Conservation (phyloP, 768 basidiomycete species). For the Rhizopogon vesiculosus region DNA sequence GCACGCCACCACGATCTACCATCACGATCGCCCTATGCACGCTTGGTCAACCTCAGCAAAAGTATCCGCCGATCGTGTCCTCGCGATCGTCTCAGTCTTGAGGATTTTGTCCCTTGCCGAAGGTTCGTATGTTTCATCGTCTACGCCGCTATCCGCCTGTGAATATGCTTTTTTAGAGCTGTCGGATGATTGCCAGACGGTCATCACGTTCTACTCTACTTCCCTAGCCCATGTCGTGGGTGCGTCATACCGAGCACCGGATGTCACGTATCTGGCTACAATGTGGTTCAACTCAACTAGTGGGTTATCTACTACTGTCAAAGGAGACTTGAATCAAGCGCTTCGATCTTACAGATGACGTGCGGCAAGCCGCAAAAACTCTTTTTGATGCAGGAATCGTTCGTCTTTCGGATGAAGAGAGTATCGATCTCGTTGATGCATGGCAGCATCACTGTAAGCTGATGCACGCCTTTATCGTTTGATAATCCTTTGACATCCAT, state of each 20-base stretch:
- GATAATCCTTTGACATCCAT: slow-evolving; percentile 5
- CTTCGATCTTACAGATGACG: slow-evolving; percentile 44
- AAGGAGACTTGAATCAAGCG: slow-evolving; percentile 5
- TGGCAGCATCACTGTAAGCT: slow-evolving; percentile 62
- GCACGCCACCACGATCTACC: slow-evolving; percentile 39
- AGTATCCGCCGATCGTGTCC: slow-evolving; percentile 64
- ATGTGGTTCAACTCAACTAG: slow-evolving; percentile 76
- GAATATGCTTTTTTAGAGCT: slow-evolving; percentile 41
- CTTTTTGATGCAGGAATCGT: slow-evolving; percentile 76
- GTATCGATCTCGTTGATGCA: slow-evolving; percentile 49
- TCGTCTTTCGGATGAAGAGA: slow-evolving; percentile 63
- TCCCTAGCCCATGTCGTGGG: slow-evolving; percentile 65
- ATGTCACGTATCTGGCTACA: slow-evolving; percentile 64
- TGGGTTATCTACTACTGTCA: slow-evolving; percentile 27
- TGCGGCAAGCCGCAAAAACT: slow-evolving; percentile 70
- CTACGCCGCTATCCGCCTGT: background rate
- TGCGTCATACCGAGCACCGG: slow-evolving; percentile 56
- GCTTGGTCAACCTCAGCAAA: slow-evolving; percentile 72
- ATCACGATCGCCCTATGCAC: slow-evolving; percentile 30
- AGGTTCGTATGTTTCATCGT: slow-evolving; percentile 34
- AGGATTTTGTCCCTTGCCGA: slow-evolving; percentile 71
- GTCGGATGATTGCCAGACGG: slow-evolving; percentile 62
- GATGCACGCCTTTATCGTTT: background rate
- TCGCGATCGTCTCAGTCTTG: slow-evolving; percentile 64
- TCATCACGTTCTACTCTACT: slow-evolving; percentile 77